Evolutionary conservation across 345 rosid genomes (phyloP).

Genomic region (sweet orange (Citrus sinensis)): DNA sequence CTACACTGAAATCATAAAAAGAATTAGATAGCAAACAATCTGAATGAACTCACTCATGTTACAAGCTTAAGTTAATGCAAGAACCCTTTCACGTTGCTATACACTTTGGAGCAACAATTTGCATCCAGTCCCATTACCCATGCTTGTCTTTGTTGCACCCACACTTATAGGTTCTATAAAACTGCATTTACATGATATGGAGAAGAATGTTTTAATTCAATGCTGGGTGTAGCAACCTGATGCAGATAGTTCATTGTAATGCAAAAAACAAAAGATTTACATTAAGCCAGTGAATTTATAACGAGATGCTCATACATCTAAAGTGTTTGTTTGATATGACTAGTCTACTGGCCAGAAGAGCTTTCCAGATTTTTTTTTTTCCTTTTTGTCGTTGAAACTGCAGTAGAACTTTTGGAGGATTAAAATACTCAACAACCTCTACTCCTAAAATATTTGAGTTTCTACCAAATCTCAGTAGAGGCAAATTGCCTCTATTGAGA

Average conservation of each 20-base stretch:
- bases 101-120: neutral
- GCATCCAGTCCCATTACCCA: neutral
- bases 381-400: neutral
- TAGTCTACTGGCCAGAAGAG: neutral
- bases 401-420: neutral
- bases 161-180: neutral
- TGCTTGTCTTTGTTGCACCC: neutral
- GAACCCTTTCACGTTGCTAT: neutral
- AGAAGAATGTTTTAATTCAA: neutral
- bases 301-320: neutral
- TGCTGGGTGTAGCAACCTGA: neutral
- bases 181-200: neutral
- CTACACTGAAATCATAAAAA: constrained; percentile 43
- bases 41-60: neutral
- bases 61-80: neutral
- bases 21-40: neutral
- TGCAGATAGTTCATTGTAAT: neutral
- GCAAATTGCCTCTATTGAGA: neutral
- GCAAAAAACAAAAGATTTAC: neutral
- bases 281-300: neutral
- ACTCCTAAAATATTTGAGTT: no score
- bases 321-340: neutral
- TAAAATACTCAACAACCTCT: no score
- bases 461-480: no score
- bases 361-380: neutral